Evolutionary conservation across 2,329 filamentous ascomycete genomes (phyloP).

Genomic region (Huntiella moniliformis): DNA sequence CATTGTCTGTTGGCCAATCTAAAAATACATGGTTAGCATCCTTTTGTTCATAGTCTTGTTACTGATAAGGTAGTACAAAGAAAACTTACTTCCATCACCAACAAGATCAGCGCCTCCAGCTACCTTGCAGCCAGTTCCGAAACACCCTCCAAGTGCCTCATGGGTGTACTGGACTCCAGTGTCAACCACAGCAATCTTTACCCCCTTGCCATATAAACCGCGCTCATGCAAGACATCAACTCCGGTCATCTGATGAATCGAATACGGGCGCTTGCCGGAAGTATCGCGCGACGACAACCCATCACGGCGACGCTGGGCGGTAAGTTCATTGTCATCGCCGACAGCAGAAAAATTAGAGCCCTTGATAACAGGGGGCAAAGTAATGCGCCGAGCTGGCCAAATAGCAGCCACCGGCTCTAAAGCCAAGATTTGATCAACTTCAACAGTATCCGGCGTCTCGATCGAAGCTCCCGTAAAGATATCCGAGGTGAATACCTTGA

Average conservation of each 20-base stretch:
- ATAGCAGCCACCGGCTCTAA: constrained; percentile 21
- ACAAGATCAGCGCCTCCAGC: constrained; percentile 22
- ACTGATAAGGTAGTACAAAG: not conserved
- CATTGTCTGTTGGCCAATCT: constrained; percentile 15
- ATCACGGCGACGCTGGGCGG: no score
- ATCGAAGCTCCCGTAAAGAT: constrained; percentile 20
- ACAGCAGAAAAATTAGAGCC: no score
- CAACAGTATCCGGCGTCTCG: constrained; percentile 17
- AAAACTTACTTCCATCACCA: constrained; percentile 14
- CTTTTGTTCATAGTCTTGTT: not conserved
- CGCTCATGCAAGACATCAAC: constrained; percentile 21
- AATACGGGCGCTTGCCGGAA: constrained; percentile 16
- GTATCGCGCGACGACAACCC: no score
- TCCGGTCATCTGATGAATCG: constrained; percentile 23
- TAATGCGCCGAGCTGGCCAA: constrained; percentile 15
- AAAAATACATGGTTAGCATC: not conserved
- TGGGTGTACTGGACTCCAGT: constrained; percentile 24
- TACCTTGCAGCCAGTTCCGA: constrained; percentile 22
- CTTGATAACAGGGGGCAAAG: not conserved
- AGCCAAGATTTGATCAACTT: constrained; percentile 18
- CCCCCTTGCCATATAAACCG: constrained; percentile 22
- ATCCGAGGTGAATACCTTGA: constrained; percentile 13
- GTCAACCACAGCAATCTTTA: constrained; percentile 22
- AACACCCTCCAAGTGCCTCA: constrained; percentile 20
- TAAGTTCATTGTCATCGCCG: no score